phyloP scores from a whole-genome alignment of 768 basidiomycete genomes.

The Psilocybe tampanensis region DNA sequence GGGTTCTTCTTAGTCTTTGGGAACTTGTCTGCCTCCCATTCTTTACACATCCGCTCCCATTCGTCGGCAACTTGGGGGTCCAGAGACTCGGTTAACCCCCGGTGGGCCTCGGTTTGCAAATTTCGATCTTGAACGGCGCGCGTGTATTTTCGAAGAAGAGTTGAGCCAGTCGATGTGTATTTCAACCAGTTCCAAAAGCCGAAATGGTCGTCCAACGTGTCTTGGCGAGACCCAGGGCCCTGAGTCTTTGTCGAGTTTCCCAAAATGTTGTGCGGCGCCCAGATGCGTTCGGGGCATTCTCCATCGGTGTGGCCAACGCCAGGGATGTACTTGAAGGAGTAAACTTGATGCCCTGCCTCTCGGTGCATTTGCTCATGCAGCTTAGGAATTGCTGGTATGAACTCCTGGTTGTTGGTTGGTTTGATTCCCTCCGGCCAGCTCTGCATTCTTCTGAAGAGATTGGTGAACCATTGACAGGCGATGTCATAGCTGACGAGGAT shows the following conservation, averaged over 20 bases:
- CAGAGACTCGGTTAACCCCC: slow-evolving; percentile 9
- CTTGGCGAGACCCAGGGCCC: no score
- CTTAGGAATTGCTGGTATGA: slow-evolving; percentile 8
- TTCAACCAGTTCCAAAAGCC: slow-evolving; percentile 35
- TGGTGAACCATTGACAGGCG: no score
- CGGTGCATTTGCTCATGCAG: slow-evolving; percentile 12
- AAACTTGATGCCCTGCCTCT: slow-evolving; percentile 17
- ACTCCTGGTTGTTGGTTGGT: not conserved
- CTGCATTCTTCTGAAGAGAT: slow-evolving; percentile 24
- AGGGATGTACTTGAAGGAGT: no score
- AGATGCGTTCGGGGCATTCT: no score
- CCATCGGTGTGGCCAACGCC: no score
- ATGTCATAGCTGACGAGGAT: not conserved
- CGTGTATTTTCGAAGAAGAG: slow-evolving; percentile 7
- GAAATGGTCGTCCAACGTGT: slow-evolving; percentile 28
- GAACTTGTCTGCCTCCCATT: slow-evolving; percentile 9
- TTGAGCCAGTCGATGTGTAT: slow-evolving; percentile 6
- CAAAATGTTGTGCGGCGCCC: no score
- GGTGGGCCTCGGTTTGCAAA: slow-evolving; percentile 12
- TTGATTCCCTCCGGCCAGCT: slow-evolving; percentile 2
- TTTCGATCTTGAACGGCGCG: slow-evolving; percentile 11
- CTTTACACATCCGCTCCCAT: slow-evolving; percentile 13
- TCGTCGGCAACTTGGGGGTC: not conserved
- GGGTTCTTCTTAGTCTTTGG: slow-evolving; percentile 13
- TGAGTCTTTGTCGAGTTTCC: no score